These are phyloP conservation scores for Rhypophila decipiens DNA, from an alignment of 495 filamentous ascomycete species.

Conservation along the genomic window DNA sequence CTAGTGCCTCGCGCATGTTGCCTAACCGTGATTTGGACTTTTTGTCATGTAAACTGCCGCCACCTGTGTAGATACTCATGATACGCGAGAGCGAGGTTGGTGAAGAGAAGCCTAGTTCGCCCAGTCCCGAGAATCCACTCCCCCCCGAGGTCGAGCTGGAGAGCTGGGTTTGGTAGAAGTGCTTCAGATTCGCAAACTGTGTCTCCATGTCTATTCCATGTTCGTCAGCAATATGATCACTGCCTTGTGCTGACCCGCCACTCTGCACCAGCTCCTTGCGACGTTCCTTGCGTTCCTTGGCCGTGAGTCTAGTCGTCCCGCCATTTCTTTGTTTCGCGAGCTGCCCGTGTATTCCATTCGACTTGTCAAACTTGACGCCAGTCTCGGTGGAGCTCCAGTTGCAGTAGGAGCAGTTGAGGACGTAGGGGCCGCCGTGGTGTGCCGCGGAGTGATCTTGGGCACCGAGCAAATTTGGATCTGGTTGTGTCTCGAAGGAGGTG, in stretches of 20 bases:
- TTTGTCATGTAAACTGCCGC: conserved; percentile 50
- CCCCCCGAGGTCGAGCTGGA: conserved; percentile 44
- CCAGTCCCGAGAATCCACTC: conserved; percentile 47
- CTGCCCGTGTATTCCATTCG: conserved; percentile 77
- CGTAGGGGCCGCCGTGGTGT: conserved; percentile 55
- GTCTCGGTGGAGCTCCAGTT: conserved; percentile 86
- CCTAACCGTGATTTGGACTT: conserved; percentile 60
- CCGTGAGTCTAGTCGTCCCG: conserved; percentile 31
- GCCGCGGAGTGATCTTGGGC: conserved; percentile 27
- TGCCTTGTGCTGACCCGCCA: conserved; percentile 1
- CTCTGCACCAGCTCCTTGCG: conserved; percentile 30
- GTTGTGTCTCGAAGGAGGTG: conserved; percentile 52
- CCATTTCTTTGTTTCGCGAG: conserved; percentile 56
- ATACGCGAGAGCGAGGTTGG: conserved; percentile 77
- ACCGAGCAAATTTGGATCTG: conserved; percentile 36
- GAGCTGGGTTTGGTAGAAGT: conserved; percentile 69
- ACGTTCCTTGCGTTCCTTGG: conserved; percentile 38
- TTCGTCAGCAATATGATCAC: conserved; percentile 2
- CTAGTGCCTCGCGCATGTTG: conserved; percentile 71
- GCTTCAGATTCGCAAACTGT: conserved; percentile 53
- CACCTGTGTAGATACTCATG: conserved; percentile 87
- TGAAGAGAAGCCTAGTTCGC: conserved; percentile 63
- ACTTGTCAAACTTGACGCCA: conserved; percentile 82
- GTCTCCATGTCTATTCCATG: conserved; percentile 35
- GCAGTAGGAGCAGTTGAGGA: conserved; percentile 82